These are phyloP conservation scores for Lophiotrema nucula DNA, from an alignment of 495 filamentous ascomycete genomes.

Conservation along the genomic window DNA sequence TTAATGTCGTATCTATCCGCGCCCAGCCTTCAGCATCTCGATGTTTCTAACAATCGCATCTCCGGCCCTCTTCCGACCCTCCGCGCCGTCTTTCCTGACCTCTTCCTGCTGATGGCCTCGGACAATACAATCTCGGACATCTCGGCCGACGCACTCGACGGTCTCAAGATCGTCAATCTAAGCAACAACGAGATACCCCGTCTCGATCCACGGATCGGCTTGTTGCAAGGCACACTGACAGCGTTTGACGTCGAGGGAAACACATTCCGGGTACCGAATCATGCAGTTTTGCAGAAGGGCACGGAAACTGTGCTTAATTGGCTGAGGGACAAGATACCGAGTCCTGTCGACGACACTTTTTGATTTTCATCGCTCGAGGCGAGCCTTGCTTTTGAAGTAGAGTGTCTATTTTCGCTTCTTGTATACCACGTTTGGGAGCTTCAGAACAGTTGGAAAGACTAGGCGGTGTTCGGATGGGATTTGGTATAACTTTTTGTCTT, in stretches of 20 bases:
- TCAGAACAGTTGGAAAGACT: neutral
- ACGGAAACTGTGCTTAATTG: slow-evolving; percentile 84
- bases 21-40: slow-evolving; percentile 68
- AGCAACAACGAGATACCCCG: slow-evolving; percentile 77
- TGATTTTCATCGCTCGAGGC: too few species aligned
- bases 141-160: slow-evolving; percentile 69
- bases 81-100: slow-evolving; percentile 59
- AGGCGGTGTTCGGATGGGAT: too few species aligned
- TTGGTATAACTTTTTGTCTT: too few species aligned
- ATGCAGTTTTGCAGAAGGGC: slow-evolving; percentile 80
- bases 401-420: neutral
- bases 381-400: too few species aligned
- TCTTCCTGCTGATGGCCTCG: slow-evolving; percentile 65
- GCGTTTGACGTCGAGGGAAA: slow-evolving; percentile 73
- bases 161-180: slow-evolving; percentile 72
- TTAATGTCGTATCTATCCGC: slow-evolving; percentile 64
- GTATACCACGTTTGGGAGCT: neutral
- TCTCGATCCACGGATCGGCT: slow-evolving; percentile 74
- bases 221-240: slow-evolving; percentile 59
- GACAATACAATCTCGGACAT: slow-evolving; percentile 76
- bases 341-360: slow-evolving; percentile 50
- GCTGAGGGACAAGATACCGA: slow-evolving; percentile 73
- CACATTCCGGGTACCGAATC: slow-evolving; percentile 80
- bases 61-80: slow-evolving; percentile 59
- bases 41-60: slow-evolving; percentile 78